A percentile compares a stretch with the other conserved stretches of the same genome.
Conservation (phyloP, 352 stramenopile species). For the Phytophthora ohioensis region DNA sequence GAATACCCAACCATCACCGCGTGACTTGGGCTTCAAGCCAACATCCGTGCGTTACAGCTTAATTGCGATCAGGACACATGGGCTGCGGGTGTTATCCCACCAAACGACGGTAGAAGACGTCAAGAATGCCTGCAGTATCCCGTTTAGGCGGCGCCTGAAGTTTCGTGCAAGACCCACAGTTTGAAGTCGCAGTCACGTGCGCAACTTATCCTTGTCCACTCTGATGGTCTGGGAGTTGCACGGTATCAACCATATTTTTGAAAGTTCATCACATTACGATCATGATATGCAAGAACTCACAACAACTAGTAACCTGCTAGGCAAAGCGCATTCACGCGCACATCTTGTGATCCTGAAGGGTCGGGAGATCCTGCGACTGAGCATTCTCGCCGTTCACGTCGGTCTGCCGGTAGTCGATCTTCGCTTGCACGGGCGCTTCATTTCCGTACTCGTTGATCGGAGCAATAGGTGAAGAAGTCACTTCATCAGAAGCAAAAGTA, state of each 20-base stretch:
- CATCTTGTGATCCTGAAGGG: conserved; percentile 3
- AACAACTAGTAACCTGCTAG: neutral
- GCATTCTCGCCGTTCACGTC: neutral
- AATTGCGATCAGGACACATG: too few species aligned
- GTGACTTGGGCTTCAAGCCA: too few species aligned
- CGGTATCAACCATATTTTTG: too few species aligned
- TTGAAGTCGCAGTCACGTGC: neutral
- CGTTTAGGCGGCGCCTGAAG: neutral
- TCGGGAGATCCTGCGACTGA: neutral
- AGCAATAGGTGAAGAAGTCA: neutral
- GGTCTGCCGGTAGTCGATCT: neutral
- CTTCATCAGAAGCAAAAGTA: neutral
- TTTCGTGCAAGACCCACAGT: neutral
- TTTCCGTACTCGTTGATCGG: neutral
- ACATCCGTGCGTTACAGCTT: too few species aligned
- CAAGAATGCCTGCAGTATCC: neutral
- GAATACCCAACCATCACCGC: too few species aligned
- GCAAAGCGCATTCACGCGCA: conserved; percentile 1
- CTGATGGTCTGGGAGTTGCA: too few species aligned
- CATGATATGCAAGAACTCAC: neutral
- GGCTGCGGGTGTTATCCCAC: neutral
- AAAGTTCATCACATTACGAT: neutral
- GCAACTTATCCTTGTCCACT: neutral
- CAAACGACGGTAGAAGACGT: neutral
- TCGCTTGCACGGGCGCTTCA: neutral